Evolutionary conservation across 352 stramenopile genomes (phyloP).

Genomic region (Stramenopiles sp.): DNA sequence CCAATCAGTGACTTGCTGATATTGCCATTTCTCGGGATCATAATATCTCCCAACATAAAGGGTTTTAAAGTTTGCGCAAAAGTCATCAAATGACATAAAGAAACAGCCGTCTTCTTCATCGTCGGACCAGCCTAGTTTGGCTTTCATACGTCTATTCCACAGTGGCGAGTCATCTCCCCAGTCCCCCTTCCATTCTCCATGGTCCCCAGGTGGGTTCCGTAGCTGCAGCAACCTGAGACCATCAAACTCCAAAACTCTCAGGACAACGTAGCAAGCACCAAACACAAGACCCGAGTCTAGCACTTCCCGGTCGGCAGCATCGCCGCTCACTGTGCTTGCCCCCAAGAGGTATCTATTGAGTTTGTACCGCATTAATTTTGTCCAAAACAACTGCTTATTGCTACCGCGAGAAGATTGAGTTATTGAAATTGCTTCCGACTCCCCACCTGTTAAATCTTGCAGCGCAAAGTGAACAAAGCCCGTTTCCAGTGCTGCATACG

Average conservation of each 20-base stretch:
- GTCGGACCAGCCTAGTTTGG: slow-evolving; percentile 37
- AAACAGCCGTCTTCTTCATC: slow-evolving; percentile 68
- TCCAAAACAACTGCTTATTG: slow-evolving; percentile 65
- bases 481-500: slow-evolving; percentile 52
- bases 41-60: slow-evolving; percentile 76
- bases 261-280: slow-evolving; percentile 65
- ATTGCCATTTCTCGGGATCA: slow-evolving; percentile 53
- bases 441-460: slow-evolving; percentile 52
- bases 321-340: slow-evolving; percentile 52
- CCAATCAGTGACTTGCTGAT: slow-evolving; percentile 28
- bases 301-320: slow-evolving; percentile 57
- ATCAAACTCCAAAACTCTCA: slow-evolving; percentile 59
- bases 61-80: slow-evolving; percentile 62
- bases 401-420: slow-evolving; percentile 47
- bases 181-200: slow-evolving; percentile 70
- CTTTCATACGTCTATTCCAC: slow-evolving; percentile 64
- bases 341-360: slow-evolving; percentile 69
- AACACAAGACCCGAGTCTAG: slow-evolving; percentile 67
- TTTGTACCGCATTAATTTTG: slow-evolving; percentile 53
- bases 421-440: slow-evolving; percentile 64
- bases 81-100: slow-evolving; percentile 85
- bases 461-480: slow-evolving; percentile 72
- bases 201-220: slow-evolving; percentile 68
- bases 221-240: slow-evolving; percentile 59
- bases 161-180: slow-evolving; percentile 68